Conservation (phyloP, 2,329 filamentous ascomycete species). For the Leptographium flavum region DNA sequence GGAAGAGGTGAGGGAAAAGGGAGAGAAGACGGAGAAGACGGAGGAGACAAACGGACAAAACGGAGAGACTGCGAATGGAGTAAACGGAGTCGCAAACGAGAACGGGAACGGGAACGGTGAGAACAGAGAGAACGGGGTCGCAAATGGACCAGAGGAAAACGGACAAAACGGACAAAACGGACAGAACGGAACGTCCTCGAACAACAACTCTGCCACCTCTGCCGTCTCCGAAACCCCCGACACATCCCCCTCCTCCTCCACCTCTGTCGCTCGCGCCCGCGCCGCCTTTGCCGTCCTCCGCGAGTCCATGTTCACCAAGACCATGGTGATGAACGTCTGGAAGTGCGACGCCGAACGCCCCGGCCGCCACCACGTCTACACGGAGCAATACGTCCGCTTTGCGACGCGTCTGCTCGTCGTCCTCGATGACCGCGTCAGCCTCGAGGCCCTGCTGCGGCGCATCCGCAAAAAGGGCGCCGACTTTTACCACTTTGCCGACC, state of each 20-base stretch:
- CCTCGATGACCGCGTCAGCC: conserved; percentile 57
- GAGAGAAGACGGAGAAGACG: not conserved
- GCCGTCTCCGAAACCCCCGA: not conserved
- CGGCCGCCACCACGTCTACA: conserved; percentile 85
- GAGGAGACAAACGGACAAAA: not conserved
- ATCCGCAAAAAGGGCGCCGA: conserved; percentile 73
- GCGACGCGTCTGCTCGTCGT: conserved; percentile 63
- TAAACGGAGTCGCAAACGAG: not conserved
- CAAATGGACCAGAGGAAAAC: not conserved
- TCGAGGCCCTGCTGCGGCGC: conserved; percentile 66
- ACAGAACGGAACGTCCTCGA: not conserved
- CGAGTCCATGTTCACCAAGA: conserved; percentile 72
- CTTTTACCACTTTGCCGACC: conserved; percentile 46
- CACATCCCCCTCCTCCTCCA: not conserved
- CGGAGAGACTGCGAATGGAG: no score
- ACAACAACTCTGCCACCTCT: not conserved
- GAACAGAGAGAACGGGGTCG: not conserved
- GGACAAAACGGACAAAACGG: not conserved
- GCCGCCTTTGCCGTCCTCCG: conserved; percentile 67
- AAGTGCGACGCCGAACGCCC: conserved; percentile 75
- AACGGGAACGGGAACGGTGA: not conserved
- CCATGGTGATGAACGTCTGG: conserved; percentile 90
- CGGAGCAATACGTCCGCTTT: conserved; percentile 71
- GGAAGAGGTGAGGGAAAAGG: not conserved
- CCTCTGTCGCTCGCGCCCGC: conserved; percentile 34